Percentiles rank a stretch among this genome's conserved stretches.
Conservation (phyloP, 2,329 filamentous ascomycete genomes). For the Cordyceps javanica region DNA sequence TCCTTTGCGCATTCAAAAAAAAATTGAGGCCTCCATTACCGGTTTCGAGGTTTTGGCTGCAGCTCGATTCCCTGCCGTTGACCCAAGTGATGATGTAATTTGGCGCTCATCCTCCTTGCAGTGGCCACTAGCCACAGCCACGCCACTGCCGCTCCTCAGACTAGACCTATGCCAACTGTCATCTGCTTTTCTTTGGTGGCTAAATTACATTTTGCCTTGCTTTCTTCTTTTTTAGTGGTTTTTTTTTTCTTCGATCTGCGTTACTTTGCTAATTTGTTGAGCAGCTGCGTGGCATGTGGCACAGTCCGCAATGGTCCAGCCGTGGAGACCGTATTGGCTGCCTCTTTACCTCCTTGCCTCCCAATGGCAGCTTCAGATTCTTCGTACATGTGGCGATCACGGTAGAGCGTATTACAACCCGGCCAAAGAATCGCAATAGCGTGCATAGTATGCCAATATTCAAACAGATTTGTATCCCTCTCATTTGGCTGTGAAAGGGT, state of each 20-base stretch:
- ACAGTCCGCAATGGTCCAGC: not conserved
- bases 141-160: not conserved
- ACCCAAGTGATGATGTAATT: constrained; percentile 11
- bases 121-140: constrained; percentile 1
- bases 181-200: not conserved
- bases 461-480: not conserved
- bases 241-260: not conserved
- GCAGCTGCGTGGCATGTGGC: not conserved
- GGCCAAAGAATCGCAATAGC: too few species aligned
- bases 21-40: not conserved
- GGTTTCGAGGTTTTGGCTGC: not conserved
- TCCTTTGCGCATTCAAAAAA: not conserved
- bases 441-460: too few species aligned
- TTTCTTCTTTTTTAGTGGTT: not conserved
- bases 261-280: not conserved
- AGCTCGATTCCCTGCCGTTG: not conserved
- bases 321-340: not conserved
- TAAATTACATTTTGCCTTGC: not conserved
- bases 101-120: not conserved
- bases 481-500: not conserved
- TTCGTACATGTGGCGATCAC: not conserved
- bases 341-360: not conserved
- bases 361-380: not conserved
- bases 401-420: not conserved
- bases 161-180: not conserved